These are phyloP conservation scores for Vanrija sp. DNA, from an alignment of 1,284 basidiomycete genomes.

Conservation along the genomic window DNA sequence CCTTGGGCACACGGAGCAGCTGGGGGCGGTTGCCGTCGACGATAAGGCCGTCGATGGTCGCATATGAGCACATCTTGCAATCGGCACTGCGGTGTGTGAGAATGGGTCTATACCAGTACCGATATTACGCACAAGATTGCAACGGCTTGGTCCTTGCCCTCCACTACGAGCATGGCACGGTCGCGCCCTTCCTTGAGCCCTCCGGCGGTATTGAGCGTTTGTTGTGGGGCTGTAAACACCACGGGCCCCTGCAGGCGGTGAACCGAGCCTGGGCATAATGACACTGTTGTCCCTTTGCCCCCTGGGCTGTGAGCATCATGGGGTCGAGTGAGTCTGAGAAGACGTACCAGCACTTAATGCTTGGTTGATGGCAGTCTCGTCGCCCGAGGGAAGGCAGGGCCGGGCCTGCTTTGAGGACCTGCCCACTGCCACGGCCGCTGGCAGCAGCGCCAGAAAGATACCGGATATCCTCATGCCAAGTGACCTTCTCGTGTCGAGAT, in stretches of 20 bases:
- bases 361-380: conserved; percentile 40
- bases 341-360: conserved; percentile 34
- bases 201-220: conserved; percentile 38
- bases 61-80: conserved; percentile 39
- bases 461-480: not conserved
- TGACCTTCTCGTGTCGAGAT: not conserved
- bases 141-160: conserved; percentile 36
- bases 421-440: not conserved
- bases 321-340: not conserved
- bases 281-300: conserved; percentile 34
- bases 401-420: too few species aligned
- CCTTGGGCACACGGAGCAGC: conserved; percentile 41
- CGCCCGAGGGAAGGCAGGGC: conserved; percentile 37
- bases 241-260: conserved; percentile 41
- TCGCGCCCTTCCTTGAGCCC: conserved; percentile 34
- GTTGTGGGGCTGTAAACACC: conserved; percentile 37
- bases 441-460: not conserved
- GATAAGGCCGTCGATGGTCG: conserved; percentile 38
- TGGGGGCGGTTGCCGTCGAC: conserved; percentile 49
- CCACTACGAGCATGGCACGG: conserved; percentile 42
- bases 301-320: conserved; percentile 23
- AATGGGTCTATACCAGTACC: not conserved
- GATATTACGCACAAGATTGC: conserved; percentile 35
- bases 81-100: conserved; percentile 37
- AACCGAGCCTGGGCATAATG: conserved; percentile 43